A percentile compares a stretch with the other conserved stretches of the same genome.
These are phyloP conservation scores for Wickerhamiella dianesei DNA, from an alignment of 805 yeast genomes.

Conservation along the genomic window DNA sequence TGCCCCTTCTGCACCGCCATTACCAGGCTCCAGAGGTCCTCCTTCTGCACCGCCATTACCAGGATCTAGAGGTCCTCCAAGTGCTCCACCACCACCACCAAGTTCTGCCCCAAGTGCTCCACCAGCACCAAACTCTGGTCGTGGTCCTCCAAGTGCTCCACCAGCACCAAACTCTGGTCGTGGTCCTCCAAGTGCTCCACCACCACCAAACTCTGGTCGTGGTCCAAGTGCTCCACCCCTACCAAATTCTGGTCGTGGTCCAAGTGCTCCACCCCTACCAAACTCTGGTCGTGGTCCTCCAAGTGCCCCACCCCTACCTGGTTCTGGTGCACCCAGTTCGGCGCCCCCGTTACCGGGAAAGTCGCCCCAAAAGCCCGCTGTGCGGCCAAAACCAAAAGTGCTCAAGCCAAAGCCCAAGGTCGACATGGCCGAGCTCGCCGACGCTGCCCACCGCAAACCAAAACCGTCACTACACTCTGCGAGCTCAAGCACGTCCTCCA, in stretches of 20 bases:
- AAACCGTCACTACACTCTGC: not conserved
- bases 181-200: too few species aligned
- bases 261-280: slow-evolving; percentile 10
- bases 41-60: slow-evolving; percentile 17
- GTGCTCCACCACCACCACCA: too few species aligned
- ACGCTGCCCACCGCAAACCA: not conserved
- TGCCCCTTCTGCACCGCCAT: slow-evolving; percentile 9
- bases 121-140: too few species aligned
- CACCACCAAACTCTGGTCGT: slow-evolving; percentile 8
- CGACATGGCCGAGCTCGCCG: not conserved
- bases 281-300: slow-evolving; percentile 10
- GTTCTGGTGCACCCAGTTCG: slow-evolving; percentile 9
- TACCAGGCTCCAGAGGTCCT: slow-evolving; percentile 14
- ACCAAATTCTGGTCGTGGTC: slow-evolving; percentile 9
- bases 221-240: slow-evolving; percentile 8
- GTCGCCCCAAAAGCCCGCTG: slow-evolving; percentile 5
- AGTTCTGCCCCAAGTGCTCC: too few species aligned
- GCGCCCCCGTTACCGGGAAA: slow-evolving; percentile 8
- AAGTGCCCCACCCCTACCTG: slow-evolving; percentile 8
- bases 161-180: too few species aligned
- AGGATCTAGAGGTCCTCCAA: not conserved
- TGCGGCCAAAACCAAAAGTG: not conserved
- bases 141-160: too few species aligned
- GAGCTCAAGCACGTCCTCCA: not conserved
- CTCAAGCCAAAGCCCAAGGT: not conserved